Base-by-base conservation (phyloP, 768 basidiomycete genomes). In the Hericium rajendrae region DNA sequence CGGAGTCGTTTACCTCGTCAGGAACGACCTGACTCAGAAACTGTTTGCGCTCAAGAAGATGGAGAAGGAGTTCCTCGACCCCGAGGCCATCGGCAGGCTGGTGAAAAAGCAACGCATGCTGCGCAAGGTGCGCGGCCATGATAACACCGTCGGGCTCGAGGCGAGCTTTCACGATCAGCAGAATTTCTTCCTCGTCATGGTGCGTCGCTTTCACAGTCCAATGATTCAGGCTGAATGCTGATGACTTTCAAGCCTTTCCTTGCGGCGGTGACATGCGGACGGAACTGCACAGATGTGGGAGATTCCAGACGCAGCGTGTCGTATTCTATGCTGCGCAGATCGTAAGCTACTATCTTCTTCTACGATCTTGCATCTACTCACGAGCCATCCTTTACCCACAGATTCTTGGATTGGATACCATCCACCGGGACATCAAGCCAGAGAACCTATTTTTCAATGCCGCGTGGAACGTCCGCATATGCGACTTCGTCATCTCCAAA, bases 381-480 rank as follows among this genome's bases (percentile, higher is more conserved):
- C 48, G 8, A n/a, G 12, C 28, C 38, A 18, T 28, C 4, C 28
- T 32, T 32, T 6, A 10, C 32, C 32, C 9, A 32, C 32, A 61
- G 60, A 37, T 58, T 6, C 54, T 61, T 38, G 60, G 57, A 15
- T 48, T 56, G 1, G 54, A 54, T 9, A 38, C 58, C n/a, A 53
- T 61, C 11, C 57, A 61, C 49, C 50, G 54, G 4, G 57, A 58
- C 39, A 46, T 58, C 54, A 61, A 58, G 37, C 57, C 57, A 10
- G 54, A 59, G 37, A 61, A 61, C 13, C 37, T 61, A 16, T 38
- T 58, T 24, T 39, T 61, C 41, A 49, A 39, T 32, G 28, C 49
- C 41, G 49, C 39, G 20, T 54, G 60, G 20, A 51, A 58, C 38
- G 40, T 59, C 38, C 38, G 58, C 28, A 24, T 61, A 32, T 57